Evolutionary conservation across 2,329 filamentous ascomycete species (phyloP).

Genomic region (Pseudovirgaria hyperparasitica): DNA sequence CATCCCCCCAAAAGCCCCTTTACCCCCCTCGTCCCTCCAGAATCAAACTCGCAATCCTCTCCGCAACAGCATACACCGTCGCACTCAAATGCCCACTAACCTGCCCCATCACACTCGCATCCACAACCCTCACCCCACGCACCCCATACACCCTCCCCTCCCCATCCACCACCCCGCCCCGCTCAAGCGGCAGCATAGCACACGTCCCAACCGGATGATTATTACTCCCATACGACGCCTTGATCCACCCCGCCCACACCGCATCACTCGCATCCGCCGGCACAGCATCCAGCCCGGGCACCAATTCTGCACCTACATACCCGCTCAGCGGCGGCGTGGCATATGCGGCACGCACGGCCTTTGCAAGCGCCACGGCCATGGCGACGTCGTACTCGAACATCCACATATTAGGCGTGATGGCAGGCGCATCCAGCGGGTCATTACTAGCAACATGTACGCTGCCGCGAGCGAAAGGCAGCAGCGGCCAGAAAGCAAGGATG

Average conservation of each 20-base stretch:
- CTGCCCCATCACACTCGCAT: slow-evolving; percentile 23
- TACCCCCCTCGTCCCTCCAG: slow-evolving; percentile 4
- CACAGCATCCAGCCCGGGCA: slow-evolving; percentile 12
- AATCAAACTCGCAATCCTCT: slow-evolving; percentile 19
- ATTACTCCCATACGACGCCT: slow-evolving; percentile 11
- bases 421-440: slow-evolving; percentile 21
- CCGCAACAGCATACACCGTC: slow-evolving; percentile 25
- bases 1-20: slow-evolving; percentile 4
- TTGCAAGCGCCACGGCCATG: slow-evolving; percentile 20
- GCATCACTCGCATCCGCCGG: slow-evolving; percentile 10
- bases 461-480: slow-evolving; percentile 24
- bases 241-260: slow-evolving; percentile 14
- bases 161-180: slow-evolving; percentile 21
- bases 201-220: slow-evolving; percentile 21
- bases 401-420: slow-evolving; percentile 31
- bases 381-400: slow-evolving; percentile 25
- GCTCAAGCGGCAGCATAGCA: slow-evolving; percentile 19
- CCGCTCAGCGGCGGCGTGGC: slow-evolving; percentile 13
- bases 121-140: slow-evolving; percentile 21
- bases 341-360: slow-evolving; percentile 19
- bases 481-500: slow-evolving; percentile 26
- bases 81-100: slow-evolving; percentile 21
- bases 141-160: slow-evolving; percentile 21
- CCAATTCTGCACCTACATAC: slow-evolving; percentile 10
- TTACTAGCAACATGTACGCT: slow-evolving; percentile 17